Evolutionary conservation across 108 stramenopile genomes (phyloP).

Genomic region (Parietichytrium sp.): DNA sequence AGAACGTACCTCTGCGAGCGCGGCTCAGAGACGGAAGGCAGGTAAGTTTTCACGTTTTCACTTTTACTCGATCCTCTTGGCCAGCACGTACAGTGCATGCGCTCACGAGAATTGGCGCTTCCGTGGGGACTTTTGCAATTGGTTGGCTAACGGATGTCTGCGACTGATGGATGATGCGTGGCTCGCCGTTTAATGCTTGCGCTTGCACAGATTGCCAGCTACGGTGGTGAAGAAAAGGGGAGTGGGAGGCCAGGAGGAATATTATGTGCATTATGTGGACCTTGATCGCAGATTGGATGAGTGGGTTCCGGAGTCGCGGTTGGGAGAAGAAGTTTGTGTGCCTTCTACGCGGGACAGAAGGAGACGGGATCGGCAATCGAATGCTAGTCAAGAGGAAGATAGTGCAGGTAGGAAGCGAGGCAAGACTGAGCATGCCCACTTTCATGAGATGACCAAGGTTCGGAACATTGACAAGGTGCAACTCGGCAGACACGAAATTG

Average conservation of each 20-base stretch:
- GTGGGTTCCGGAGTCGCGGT: conserved; percentile 69
- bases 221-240: background rate
- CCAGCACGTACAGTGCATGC: too few species aligned
- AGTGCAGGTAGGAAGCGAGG: background rate
- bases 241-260: conserved; percentile 48
- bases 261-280: conserved; percentile 94
- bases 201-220: conserved; percentile 15
- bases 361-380: background rate
- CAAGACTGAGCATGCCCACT: background rate
- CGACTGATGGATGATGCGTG: too few species aligned
- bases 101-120: too few species aligned
- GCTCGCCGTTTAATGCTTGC: background rate
- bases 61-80: too few species aligned
- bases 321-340: background rate
- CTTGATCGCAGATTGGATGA: conserved; percentile 98
- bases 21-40: too few species aligned
- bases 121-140: too few species aligned
- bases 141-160: too few species aligned
- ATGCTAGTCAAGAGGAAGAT: background rate
- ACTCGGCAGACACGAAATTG: conserved; percentile 81
- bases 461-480: conserved; percentile 91
- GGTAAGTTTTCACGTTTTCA: too few species aligned
- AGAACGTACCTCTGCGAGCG: conserved; percentile 33
- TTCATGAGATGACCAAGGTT: conserved; percentile 95
- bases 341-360: background rate